Evolutionary conservation across 2,329 filamentous ascomycete genomes (phyloP), one percentile per base, ranked within the genome.

Genomic region (Colletotrichum ledebouriae): DNA sequence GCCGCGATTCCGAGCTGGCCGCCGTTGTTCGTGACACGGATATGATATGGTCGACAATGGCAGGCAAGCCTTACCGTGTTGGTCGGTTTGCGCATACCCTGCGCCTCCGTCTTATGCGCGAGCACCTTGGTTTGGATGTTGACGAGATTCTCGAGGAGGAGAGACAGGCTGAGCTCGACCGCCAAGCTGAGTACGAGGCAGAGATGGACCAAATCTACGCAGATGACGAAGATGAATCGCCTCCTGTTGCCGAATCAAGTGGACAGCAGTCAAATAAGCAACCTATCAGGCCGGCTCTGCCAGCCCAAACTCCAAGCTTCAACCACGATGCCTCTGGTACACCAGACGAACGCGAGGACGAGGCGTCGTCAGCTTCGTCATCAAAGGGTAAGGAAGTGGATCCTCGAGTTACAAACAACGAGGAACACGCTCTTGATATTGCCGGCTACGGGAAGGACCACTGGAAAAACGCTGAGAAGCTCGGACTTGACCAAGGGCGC

Each of bases 121-220:
- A 99, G 79, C 96, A 99, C 81, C 84, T 99, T 34, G 96, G 96
- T n/a, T 84, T 98, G 44, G 94, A 98, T 75, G 94, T 97, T 4
- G 96, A 99, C 77, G 92, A 93, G 75, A 90, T 98, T 68, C 89
- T 93, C 75, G 93, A 96, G 75, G 89, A 95, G 70, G 90, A 94
- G 72, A 86, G 91, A 58, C 86, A 88, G 72, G 87, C 88, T 33
- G 90, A 94, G 73, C 78, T 89, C 56, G 89, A 91, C 72, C 82
- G 85, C 13, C 84, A 85, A 58, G 80, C 79, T 4, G 78, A 82
- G 33, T 90, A 86, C 71, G 84, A 87, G 73, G 79, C 81, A 4
- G 86, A 89, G 58, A 90, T 91, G 87, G 81, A 87, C 37, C 83
- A 85, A 5, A 88, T 91, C 53, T 91, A 92, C 71, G 79, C 79